Conservation (phyloP, 768 basidiomycete species). For the Podaxis carcinomalis region DNA sequence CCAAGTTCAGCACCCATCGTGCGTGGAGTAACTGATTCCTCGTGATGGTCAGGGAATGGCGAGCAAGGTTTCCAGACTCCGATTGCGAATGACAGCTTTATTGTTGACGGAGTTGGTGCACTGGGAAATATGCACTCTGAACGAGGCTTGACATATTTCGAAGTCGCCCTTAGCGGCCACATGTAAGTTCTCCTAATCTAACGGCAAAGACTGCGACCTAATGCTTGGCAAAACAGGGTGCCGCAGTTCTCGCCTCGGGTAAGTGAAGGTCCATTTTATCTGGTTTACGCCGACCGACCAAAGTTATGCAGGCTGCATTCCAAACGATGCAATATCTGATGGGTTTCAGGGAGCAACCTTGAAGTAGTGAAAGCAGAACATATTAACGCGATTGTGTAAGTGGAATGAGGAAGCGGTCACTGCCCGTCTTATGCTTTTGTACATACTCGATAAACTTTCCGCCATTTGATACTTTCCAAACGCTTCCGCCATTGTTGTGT, state of each 20-base stretch:
- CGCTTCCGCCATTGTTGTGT: too few species aligned
- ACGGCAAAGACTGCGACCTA: not conserved
- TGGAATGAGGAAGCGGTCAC: not conserved
- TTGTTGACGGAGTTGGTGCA: slow-evolving; percentile 68
- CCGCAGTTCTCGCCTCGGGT: slow-evolving; percentile 65
- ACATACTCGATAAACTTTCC: too few species aligned
- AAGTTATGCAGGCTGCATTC: slow-evolving; percentile 48
- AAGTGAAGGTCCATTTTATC: slow-evolving; percentile 18
- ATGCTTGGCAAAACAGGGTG: slow-evolving; percentile 35
- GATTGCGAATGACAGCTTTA: slow-evolving; percentile 59
- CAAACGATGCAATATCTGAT: slow-evolving; percentile 67
- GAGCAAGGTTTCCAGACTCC: slow-evolving; percentile 72
- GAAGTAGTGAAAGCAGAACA: slow-evolving; percentile 1
- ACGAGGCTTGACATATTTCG: slow-evolving; percentile 62
- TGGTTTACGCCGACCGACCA: slow-evolving; percentile 2
- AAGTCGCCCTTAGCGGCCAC: slow-evolving; percentile 67
- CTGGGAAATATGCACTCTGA: slow-evolving; percentile 63
- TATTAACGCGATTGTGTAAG: not conserved
- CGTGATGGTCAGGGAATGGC: slow-evolving; percentile 33
- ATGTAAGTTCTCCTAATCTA: slow-evolving; percentile 39
- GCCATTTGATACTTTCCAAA: too few species aligned
- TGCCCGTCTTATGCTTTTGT: too few species aligned
- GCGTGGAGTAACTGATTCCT: not conserved
- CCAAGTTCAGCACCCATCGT: slow-evolving; percentile 6
- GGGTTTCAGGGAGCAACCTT: slow-evolving; percentile 54